Base-by-base conservation (phyloP, 768 basidiomycete species). In the Hygrocybe punicea region DNA sequence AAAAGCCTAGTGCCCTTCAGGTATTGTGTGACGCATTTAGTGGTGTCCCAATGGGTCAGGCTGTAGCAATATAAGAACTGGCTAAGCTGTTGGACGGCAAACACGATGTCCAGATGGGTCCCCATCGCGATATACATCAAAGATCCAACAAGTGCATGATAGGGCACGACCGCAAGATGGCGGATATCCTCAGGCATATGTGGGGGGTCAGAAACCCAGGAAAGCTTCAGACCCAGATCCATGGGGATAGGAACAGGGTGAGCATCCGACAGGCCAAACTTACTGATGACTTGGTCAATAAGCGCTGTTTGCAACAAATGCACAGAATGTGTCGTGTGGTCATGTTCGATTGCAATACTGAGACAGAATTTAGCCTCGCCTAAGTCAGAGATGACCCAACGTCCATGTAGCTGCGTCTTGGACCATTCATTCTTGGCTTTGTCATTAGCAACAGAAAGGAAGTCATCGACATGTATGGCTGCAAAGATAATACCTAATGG, bases 381-480 rank as follows among this genome's bases (percentile, higher is more conserved):
- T 0, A 75, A 65, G 34, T 76, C 73, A 6, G 69, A 64, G 8
- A 77, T 73, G 9, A 55, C 57, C 69, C 71, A 78, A 4, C 60
- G 35, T 1, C 25, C 40, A 1, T 58, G 25, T 5, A 77, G 60
- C 13, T 75, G 59, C 1, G 40, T 58, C 47, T 73, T 73, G 61
- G 74, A 69, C 8, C 35, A 14, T 0, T 58, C 46, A 21, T 60
- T 60, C 3, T 53, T 62, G 0, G 25, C 50, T 29, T 23, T 46
- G n/a, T 60, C 57, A 44, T 48, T 57, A 0, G 65, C 62, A 2
- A 65, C 65, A 1, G 59, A 52, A 0, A 71, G 48, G 45, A 71
- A 66, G 51, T 75, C 73, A 48, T 78, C 70, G 5, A 79, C 72
- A 47, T 76, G 70, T 2, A 76, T 65, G 0, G 62, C 65, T 0